Evolutionary conservation across 345 rosid genomes (phyloP).

Genomic region (Clarkia xantiana): DNA sequence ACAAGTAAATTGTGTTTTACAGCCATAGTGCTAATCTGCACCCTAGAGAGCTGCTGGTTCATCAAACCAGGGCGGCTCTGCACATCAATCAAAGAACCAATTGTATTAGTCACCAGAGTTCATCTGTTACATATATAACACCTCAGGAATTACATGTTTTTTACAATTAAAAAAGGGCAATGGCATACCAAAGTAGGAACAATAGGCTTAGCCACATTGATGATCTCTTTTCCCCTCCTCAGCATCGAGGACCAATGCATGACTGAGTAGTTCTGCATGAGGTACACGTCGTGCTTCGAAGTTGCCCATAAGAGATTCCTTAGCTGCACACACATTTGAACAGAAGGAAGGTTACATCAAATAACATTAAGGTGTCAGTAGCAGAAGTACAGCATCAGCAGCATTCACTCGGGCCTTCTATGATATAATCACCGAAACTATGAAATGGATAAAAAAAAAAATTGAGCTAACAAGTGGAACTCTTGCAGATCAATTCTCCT

Average conservation of each 20-base stretch:
- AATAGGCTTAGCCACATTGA: conserved; percentile 60
- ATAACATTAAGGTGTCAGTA: no score
- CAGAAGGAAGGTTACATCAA: not conserved
- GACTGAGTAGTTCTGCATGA: conserved; percentile 47
- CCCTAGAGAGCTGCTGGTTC: conserved; percentile 46
- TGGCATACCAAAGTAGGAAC: conserved; percentile 49
- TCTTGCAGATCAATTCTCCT: no score
- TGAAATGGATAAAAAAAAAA: no score
- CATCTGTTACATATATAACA: not conserved
- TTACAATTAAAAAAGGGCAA: not conserved
- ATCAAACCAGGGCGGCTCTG: conserved; percentile 43
- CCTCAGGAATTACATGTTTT: not conserved
- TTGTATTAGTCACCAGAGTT: not conserved
- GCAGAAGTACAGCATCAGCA: no score
- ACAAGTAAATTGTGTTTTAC: conserved; percentile 63
- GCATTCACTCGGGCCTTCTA: no score
- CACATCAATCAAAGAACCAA: not conserved
- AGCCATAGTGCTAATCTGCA: conserved; percentile 84
- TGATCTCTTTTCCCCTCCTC: conserved; percentile 32
- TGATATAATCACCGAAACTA: no score
- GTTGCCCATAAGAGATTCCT: conserved; percentile 78
- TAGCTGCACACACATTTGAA: conserved; percentile 33
- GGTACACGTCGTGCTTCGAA: conserved; percentile 65
- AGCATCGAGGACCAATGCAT: conserved; percentile 62
- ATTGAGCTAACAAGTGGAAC: no score